Percentiles rank a stretch among this genome's conserved stretches.
Evolutionary conservation across 73 alveolate species (phyloP).

Genomic region (Stentor coeruleus): DNA sequence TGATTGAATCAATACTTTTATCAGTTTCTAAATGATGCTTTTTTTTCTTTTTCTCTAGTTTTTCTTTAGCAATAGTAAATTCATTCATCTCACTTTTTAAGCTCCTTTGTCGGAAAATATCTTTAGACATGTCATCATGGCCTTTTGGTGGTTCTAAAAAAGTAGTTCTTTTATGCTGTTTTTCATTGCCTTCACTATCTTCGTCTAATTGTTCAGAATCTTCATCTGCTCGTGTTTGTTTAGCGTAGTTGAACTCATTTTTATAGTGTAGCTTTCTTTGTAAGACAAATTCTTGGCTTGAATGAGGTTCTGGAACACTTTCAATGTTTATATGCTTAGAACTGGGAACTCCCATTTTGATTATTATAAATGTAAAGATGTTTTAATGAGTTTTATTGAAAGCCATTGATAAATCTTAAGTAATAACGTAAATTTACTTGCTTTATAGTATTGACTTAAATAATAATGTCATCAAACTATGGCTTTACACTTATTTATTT

Average conservation of each 20-base stretch:
- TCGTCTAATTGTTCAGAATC: slow-evolving; percentile 6
- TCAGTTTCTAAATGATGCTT: neutral
- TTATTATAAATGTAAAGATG: no score
- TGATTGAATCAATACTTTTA: neutral
- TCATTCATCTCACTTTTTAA: neutral
- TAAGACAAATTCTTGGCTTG: neutral
- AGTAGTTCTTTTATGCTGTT: neutral
- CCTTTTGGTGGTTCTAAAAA: neutral
- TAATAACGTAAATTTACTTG: no score
- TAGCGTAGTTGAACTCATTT: neutral
- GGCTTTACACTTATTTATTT: no score
- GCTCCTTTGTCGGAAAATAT: neutral
- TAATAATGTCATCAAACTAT: no score
- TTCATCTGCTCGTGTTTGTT: neutral
- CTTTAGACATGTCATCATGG: neutral
- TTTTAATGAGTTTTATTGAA: no score
- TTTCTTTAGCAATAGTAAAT: neutral
- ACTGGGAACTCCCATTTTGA: neutral
- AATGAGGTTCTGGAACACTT: neutral
- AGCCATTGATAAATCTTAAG: no score
- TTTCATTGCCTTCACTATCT: neutral
- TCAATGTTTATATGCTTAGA: neutral
- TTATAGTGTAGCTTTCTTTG: neutral
- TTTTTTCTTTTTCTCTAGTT: neutral
- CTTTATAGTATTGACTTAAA: no score